Evolutionary conservation across 805 yeast species (phyloP).

Genomic region (Lachancea waltii): DNA sequence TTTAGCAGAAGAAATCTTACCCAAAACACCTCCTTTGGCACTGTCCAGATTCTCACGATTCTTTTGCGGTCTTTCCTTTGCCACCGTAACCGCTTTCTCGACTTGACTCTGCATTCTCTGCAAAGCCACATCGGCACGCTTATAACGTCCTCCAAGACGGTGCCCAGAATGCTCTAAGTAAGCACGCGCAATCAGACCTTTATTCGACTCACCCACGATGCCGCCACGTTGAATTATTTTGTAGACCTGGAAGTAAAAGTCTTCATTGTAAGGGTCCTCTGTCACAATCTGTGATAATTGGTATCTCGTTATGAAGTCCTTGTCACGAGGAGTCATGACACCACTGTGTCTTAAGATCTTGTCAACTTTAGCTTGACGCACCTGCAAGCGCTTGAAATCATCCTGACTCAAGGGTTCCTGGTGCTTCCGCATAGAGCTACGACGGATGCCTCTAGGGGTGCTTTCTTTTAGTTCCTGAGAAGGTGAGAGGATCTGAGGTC

Average conservation of each 20-base stretch:
- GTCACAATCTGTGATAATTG: slow-evolving; percentile 94
- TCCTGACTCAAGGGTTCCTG: slow-evolving; percentile 53
- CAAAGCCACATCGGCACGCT: slow-evolving; percentile 81
- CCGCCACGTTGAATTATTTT: slow-evolving; percentile 58
- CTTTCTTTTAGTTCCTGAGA: slow-evolving; percentile 9
- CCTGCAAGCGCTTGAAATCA: slow-evolving; percentile 59
- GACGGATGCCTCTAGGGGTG: slow-evolving; percentile 14
- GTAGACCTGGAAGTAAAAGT: slow-evolving; percentile 90
- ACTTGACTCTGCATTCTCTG: slow-evolving; percentile 98
- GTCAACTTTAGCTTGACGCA: slow-evolving; percentile 68
- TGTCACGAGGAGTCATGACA: slow-evolving; percentile 94
- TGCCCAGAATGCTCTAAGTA: slow-evolving; percentile 89
- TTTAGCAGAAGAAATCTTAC: slow-evolving; percentile 75
- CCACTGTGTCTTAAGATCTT: slow-evolving; percentile 80
- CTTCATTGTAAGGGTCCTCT: slow-evolving; percentile 95
- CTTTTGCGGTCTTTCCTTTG: slow-evolving; percentile 76
- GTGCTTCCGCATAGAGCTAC: slow-evolving; percentile 24
- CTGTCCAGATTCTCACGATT: slow-evolving; percentile 36
- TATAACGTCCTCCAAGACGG: slow-evolving; percentile 76
- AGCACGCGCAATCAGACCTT: slow-evolving; percentile 84
- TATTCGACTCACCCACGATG: slow-evolving; percentile 39
- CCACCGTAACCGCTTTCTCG: slow-evolving; percentile 91
- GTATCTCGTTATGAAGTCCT: slow-evolving; percentile 88
- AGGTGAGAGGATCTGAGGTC: slow-evolving; percentile 7
- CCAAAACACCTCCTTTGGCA: slow-evolving; percentile 78